Evolutionary conservation across 176 grass and related monocot genomes (phyloP).

Genomic region (Pharus latifolius): DNA sequence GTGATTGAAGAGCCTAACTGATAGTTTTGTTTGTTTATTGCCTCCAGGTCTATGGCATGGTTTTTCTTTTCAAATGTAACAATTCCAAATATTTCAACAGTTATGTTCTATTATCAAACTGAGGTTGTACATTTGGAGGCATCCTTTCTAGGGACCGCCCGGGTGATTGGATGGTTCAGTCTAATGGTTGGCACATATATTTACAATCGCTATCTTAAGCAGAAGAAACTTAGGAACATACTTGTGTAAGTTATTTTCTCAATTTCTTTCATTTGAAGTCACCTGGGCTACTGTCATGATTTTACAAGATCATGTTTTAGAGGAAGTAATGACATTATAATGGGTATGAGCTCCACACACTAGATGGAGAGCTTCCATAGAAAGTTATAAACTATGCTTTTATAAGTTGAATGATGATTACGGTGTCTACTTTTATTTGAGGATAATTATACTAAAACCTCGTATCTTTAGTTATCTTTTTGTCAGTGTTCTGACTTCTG

Average conservation of each 20-base stretch:
- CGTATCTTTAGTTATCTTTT: neutral
- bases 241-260: constrained; percentile 46
- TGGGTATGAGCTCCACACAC: too few relatives aligned
- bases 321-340: too few relatives aligned
- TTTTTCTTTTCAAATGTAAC: constrained; percentile 71
- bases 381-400: too few relatives aligned
- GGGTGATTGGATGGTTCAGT: constrained; percentile 64
- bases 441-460: too few relatives aligned
- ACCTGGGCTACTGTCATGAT: neutral
- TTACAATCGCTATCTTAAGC: constrained; percentile 67
- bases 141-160: constrained; percentile 66
- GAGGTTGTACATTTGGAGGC: constrained; percentile 61
- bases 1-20: neutral
- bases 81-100: constrained; percentile 75
- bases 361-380: too few relatives aligned
- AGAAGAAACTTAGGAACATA: constrained; percentile 58
- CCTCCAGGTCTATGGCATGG: constrained; percentile 65
- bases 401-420: too few relatives aligned
- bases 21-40: neutral
- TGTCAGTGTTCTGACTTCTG: neutral
- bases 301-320: neutral
- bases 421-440: too few relatives aligned
- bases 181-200: constrained; percentile 74
- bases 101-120: constrained; percentile 88
- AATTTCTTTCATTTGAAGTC: constrained; percentile 10